Evolutionary conservation across 2,329 filamentous ascomycete species (phyloP).

Genomic region (Xylariales sp.): DNA sequence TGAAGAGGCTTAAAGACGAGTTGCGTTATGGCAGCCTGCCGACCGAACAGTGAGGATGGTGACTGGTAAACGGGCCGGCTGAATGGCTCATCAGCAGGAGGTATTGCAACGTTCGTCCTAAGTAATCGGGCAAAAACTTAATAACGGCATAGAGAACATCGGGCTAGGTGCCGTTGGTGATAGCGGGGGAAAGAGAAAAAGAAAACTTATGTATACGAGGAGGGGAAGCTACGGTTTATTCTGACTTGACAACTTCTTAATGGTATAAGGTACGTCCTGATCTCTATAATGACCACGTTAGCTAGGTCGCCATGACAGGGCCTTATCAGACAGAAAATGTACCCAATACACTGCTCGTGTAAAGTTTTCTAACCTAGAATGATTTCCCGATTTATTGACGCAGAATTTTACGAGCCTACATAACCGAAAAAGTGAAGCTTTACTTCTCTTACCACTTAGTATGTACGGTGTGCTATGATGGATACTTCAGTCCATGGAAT

Average conservation of each 20-base stretch:
- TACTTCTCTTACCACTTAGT: too few relatives aligned
- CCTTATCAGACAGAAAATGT: background rate
- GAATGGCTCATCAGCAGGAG: background rate
- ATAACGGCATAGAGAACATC: background rate
- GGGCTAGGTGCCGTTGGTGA: background rate
- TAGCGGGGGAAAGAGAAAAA: background rate
- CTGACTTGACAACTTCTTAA: background rate
- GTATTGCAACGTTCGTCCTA: background rate
- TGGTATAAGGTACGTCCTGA: background rate
- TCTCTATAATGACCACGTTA: background rate
- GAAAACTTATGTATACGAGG: background rate
- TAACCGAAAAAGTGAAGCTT: too few relatives aligned
- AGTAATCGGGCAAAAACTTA: background rate
- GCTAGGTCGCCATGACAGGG: background rate
- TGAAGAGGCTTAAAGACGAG: constrained; percentile 18
- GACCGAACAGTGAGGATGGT: background rate
- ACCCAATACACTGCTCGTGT: background rate
- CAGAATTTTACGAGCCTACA: too few relatives aligned
- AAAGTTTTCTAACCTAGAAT: too few relatives aligned
- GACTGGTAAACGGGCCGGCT: too few relatives aligned
- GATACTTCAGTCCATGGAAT: too few relatives aligned
- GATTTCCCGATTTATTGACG: too few relatives aligned
- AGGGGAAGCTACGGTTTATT: background rate
- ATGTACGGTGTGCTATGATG: too few relatives aligned
- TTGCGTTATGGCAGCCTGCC: background rate